Evolutionary conservation across 2,329 filamentous ascomycete species (phyloP).

Genomic region (Fusarium sarcochroum): DNA sequence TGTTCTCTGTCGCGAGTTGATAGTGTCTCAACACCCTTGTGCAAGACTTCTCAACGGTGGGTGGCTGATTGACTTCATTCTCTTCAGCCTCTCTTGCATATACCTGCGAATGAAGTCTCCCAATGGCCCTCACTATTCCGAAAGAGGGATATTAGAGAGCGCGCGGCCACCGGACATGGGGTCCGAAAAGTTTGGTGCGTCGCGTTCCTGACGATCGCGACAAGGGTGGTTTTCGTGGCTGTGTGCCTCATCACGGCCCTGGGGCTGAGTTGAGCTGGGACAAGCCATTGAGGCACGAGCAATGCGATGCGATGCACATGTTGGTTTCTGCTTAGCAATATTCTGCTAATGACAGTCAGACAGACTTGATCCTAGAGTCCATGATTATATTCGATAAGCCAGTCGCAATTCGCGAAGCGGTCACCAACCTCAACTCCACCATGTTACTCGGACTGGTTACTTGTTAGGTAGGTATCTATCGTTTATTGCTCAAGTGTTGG

Average conservation of each 20-base stretch:
- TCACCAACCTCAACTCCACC: conserved; percentile 8
- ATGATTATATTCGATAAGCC: conserved; percentile 17
- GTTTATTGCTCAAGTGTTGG: conserved; percentile 24
- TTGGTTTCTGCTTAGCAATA: conserved; percentile 23
- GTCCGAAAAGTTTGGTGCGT: conserved; percentile 38
- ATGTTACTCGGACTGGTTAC: no score
- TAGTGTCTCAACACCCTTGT: conserved; percentile 14
- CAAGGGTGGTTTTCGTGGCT: conserved; percentile 34
- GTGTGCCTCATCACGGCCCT: conserved; percentile 23
- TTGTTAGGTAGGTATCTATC: conserved; percentile 17
- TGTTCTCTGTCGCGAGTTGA: conserved; percentile 10
- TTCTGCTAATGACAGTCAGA: background rate
- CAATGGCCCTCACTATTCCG: conserved; percentile 23
- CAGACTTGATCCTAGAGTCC: conserved; percentile 3
- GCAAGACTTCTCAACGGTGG: conserved; percentile 13
- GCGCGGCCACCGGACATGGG: conserved; percentile 16
- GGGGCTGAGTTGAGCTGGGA: conserved; percentile 21
- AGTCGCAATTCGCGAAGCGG: background rate
- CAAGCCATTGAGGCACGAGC: conserved; percentile 13
- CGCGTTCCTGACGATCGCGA: conserved; percentile 49
- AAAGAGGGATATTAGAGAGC: conserved; percentile 31
- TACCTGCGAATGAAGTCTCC: conserved; percentile 1
- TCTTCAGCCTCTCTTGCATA: conserved; percentile 2
- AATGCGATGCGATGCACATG: conserved; percentile 26
- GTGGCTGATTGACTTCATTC: conserved; percentile 20